These are phyloP conservation scores for Yamadazyma dendronema DNA, from an alignment of 1,139 yeast genomes.

Conservation along the genomic window DNA sequence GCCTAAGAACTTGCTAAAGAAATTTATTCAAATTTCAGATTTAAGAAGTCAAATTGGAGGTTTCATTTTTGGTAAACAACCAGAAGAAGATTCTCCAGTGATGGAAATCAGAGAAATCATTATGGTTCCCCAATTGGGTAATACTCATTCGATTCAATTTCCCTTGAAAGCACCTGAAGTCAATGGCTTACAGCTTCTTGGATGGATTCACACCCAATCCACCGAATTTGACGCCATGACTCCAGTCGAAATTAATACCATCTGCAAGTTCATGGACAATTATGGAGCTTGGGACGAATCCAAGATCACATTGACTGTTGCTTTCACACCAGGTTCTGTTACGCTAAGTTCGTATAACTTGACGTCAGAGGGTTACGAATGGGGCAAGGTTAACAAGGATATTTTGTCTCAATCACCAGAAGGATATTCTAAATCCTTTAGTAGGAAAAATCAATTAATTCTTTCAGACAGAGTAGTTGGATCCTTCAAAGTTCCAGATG, in stretches of 20 bases:
- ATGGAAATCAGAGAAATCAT: constrained; percentile 78
- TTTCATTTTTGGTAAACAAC: constrained; percentile 72
- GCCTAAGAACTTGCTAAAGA: constrained; percentile 78
- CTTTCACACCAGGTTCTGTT: constrained; percentile 83
- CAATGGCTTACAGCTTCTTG: constrained; percentile 56
- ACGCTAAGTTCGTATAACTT: constrained; percentile 68
- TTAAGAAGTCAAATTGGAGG: constrained; percentile 83
- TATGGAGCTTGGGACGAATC: constrained; percentile 31
- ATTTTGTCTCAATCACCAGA: constrained; percentile 51
- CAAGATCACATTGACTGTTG: constrained; percentile 60
- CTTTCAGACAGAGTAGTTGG: constrained; percentile 79
- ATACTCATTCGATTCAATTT: constrained; percentile 61
- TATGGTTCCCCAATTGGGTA: constrained; percentile 87
- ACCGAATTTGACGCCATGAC: constrained; percentile 60
- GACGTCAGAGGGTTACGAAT: constrained; percentile 62
- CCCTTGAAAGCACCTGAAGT: constrained; percentile 48
- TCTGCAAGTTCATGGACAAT: constrained; percentile 43
- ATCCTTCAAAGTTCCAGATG: constrained; percentile 81
- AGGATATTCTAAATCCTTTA: constrained; percentile 63
- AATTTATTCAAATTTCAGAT: constrained; percentile 80
- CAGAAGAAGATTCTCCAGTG: constrained; percentile 64
- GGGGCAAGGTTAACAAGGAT: constrained; percentile 75
- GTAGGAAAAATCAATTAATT: constrained; percentile 65
- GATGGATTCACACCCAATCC: constrained; percentile 80
- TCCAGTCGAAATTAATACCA: constrained; percentile 70